phyloP scores from a whole-genome alignment of 495 filamentous ascomycete species.

The Pseudoneurospora amorphoporcata region DNA sequence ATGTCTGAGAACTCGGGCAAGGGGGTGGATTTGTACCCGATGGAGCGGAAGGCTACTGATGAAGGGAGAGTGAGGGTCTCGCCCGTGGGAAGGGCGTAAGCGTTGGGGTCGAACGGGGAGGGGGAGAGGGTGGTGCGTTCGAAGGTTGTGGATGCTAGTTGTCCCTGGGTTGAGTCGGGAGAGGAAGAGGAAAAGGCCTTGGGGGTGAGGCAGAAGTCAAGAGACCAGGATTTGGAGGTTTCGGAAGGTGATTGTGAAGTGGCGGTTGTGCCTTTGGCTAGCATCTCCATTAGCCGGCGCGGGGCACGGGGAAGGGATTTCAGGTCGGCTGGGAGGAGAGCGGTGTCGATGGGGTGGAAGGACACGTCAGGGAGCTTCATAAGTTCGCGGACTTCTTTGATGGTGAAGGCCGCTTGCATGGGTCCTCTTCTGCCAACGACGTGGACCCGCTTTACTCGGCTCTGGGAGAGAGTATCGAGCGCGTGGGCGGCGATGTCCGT shows the following conservation, averaged over 20 bases:
- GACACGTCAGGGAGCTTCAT: conserved; percentile 63
- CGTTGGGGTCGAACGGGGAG: conserved; percentile 39
- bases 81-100: conserved; percentile 41
- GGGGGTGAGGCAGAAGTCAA: conserved; percentile 75
- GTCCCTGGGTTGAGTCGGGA: conserved; percentile 13
- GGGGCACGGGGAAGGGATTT: conserved; percentile 58
- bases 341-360: conserved; percentile 57
- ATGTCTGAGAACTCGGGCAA: conserved; percentile 67
- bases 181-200: conserved; percentile 49
- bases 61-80: conserved; percentile 39
- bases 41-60: conserved; percentile 72
- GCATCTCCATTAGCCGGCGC: conserved; percentile 67
- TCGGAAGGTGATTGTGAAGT: background rate
- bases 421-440: conserved; percentile 82
- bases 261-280: conserved; percentile 53
- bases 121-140: conserved; percentile 42
- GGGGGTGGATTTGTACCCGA: conserved; percentile 78
- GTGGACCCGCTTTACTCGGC: conserved; percentile 66
- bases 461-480: conserved; percentile 59
- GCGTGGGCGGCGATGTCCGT: conserved; percentile 86
- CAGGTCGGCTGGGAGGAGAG: conserved; percentile 53
- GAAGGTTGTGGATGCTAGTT: conserved; percentile 54
- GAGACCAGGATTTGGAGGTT: conserved; percentile 58
- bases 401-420: conserved; percentile 88
- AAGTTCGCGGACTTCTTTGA: conserved; percentile 84